Conservation (phyloP, 352 stramenopile genomes). For the Phytophthora parvispora region DNA sequence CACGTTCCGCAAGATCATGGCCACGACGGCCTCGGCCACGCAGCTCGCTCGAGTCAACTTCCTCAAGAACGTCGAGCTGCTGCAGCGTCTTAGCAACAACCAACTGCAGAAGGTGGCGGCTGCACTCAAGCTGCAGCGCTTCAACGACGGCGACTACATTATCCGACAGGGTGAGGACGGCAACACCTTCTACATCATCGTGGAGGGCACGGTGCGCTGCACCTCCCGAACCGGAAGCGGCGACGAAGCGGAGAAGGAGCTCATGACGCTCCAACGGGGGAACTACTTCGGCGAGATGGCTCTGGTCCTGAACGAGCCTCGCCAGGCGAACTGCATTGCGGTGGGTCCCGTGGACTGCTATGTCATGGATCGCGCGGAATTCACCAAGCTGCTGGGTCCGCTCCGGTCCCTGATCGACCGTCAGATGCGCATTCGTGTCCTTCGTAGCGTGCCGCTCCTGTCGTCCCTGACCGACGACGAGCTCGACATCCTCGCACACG, state of each 20-base stretch:
- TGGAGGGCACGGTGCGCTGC: constrained; percentile 93
- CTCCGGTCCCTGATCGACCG: constrained; percentile 82
- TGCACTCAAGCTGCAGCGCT: constrained; percentile 86
- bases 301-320: constrained; percentile 85
- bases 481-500: constrained; percentile 89
- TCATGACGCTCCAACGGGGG: constrained; percentile 82
- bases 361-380: constrained; percentile 90
- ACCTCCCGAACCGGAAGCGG: constrained; percentile 57
- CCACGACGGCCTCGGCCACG: constrained; percentile 76
- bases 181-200: constrained; percentile 98
- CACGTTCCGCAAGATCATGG: constrained; percentile 87
- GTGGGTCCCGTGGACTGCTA: constrained; percentile 91
- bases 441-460: constrained; percentile 92
- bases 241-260: constrained; percentile 72
- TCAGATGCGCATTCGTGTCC: constrained; percentile 94
- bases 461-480: constrained; percentile 90
- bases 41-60: constrained; percentile 90
- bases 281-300: constrained; percentile 94
- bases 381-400: constrained; percentile 88
- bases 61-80: constrained; percentile 95
- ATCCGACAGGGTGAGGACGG: constrained; percentile 95
- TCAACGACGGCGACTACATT: constrained; percentile 93
- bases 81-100: constrained; percentile 92
- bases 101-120: constrained; percentile 90
- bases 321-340: constrained; percentile 90